phyloP scores from a whole-genome alignment of 352 stramenopile species.

The Elongisporangium undulatum region DNA sequence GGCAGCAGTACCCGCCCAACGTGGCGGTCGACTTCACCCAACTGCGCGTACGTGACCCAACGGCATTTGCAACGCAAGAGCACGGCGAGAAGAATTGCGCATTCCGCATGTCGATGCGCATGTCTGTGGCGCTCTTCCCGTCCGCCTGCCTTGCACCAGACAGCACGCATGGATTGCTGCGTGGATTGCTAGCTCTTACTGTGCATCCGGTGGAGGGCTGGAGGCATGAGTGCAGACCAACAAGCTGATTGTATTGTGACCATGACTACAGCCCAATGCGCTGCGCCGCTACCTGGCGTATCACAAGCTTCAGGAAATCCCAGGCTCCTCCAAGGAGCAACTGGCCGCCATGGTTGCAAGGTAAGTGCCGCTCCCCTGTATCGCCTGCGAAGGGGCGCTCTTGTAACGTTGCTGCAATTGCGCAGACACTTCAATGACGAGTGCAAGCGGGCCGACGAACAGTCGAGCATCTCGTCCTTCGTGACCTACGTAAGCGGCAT shows the following conservation, averaged over 20 bases:
- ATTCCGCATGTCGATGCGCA: neutral
- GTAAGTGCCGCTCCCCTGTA: conserved; percentile 14
- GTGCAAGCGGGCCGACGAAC: conserved; percentile 57
- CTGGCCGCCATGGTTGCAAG: conserved; percentile 59
- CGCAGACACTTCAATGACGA: conserved; percentile 64
- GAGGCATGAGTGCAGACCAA: conserved; percentile 6
- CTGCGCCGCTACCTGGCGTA: conserved; percentile 68
- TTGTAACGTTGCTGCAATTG: conserved; percentile 2
- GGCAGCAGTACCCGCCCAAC: conserved; percentile 50
- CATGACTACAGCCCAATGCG: conserved; percentile 30
- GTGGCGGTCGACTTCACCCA: conserved; percentile 69
- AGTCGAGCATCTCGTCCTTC: conserved; percentile 58
- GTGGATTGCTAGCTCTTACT: neutral
- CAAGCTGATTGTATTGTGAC: neutral
- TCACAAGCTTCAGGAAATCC: conserved; percentile 44
- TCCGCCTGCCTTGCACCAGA: neutral
- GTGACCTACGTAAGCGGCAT: conserved; percentile 48
- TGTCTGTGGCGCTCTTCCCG: neutral
- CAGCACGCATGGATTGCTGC: neutral
- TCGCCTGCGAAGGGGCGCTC: neutral
- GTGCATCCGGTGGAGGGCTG: neutral
- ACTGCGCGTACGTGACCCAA: conserved; percentile 33
- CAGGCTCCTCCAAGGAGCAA: conserved; percentile 45
- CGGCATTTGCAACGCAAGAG: neutral
- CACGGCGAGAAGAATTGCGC: neutral